Conservation (phyloP, 2,329 filamentous ascomycete species). For the Xylariomycetidae sp. region DNA sequence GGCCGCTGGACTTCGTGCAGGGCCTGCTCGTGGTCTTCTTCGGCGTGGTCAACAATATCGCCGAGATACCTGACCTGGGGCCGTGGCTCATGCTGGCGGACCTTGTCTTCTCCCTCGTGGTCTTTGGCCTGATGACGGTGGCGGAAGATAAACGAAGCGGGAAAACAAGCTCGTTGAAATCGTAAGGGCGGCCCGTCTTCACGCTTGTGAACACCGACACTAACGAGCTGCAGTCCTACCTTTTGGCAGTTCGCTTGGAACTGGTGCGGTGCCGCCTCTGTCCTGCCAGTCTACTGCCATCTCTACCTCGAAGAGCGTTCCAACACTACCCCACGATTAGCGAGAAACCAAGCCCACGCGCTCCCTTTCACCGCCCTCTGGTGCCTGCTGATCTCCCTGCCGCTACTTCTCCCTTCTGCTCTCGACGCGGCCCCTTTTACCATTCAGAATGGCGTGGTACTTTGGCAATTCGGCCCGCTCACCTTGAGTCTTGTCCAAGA, state of each 20-base stretch:
- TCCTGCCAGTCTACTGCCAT: neutral
- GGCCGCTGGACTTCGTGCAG: neutral
- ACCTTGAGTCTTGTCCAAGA: neutral
- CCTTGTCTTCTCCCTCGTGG: no score
- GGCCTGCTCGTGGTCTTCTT: neutral
- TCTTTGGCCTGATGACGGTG: no score
- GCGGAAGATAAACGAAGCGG: no score
- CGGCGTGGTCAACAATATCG: neutral
- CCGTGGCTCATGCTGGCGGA: no score
- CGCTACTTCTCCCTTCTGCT: neutral
- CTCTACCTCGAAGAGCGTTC: neutral
- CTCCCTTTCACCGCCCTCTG: neutral
- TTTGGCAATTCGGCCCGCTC: neutral
- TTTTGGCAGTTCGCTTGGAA: neutral
- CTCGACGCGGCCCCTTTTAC: neutral
- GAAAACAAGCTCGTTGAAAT: no score
- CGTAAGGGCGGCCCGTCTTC: no score
- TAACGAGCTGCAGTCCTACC: neutral
- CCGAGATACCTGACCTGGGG: no score
- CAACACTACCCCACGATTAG: neutral
- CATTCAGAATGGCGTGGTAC: neutral
- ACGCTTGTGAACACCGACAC: no score
- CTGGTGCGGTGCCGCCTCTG: neutral
- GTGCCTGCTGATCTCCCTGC: neutral
- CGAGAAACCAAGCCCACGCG: neutral